phyloP scores from a whole-genome alignment of 768 basidiomycete genomes.

The Lactarius evosmus region DNA sequence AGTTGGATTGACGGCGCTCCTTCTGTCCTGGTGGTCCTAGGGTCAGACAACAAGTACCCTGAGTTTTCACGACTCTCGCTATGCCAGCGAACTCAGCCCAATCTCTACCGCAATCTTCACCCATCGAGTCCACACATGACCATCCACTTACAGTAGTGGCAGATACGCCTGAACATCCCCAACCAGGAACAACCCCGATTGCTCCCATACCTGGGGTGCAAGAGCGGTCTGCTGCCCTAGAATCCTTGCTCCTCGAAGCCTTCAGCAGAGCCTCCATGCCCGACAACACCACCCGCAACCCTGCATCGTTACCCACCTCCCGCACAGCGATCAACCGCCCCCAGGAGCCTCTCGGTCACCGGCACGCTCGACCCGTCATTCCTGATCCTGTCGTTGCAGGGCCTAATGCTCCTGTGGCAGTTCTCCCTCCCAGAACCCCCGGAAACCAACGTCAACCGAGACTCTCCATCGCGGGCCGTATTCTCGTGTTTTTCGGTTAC shows the following conservation, averaged over 20 bases:
- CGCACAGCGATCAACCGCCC: background rate
- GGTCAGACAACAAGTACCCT: background rate
- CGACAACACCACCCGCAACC: slow-evolving; percentile 4
- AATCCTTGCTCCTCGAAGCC: slow-evolving; percentile 9
- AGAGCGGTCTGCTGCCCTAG: slow-evolving; percentile 7
- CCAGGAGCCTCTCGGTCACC: background rate
- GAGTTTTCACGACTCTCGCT: background rate
- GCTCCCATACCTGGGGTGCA: background rate
- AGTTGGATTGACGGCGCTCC: background rate
- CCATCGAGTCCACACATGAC: background rate
- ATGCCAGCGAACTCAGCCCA: slow-evolving; percentile 2
- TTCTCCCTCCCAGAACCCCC: slow-evolving; percentile 1
- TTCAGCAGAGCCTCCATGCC: slow-evolving; percentile 3
- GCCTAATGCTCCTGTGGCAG: background rate
- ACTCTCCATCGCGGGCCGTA: slow-evolving; percentile 21
- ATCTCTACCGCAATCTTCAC: background rate
- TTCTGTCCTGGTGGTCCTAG: background rate
- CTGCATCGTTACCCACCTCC: background rate
- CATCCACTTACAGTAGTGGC: background rate
- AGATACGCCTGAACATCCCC: slow-evolving; percentile 10
- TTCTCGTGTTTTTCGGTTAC: slow-evolving; percentile 48
- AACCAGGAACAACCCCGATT: background rate
- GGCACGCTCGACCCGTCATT: background rate
- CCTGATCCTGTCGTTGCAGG: slow-evolving; percentile 6
- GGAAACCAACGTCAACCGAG: slow-evolving; percentile 1